phyloP scores from a whole-genome alignment of 164 flowering plant genomes.

The grape (Vitis vinifera) region ASM3070453v1 NC_081817.1:5624001-5624500 shows the following conservation, averaged over 20 bases:
- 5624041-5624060: background rate
- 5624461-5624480: slow-evolving; percentile 17
- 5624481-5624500: slow-evolving; percentile 19
- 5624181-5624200: background rate
- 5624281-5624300: background rate
- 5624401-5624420: slow-evolving; percentile 12
- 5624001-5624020: too few species aligned
- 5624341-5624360: background rate
- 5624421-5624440: slow-evolving; percentile 23
- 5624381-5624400: slow-evolving; percentile 20
- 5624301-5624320: background rate
- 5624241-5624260: background rate
- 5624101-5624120: slow-evolving; percentile 9
- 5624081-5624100: slow-evolving; percentile 1
- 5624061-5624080: slow-evolving; percentile 4
- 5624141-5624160: slow-evolving; percentile 33
- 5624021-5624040: too few species aligned
- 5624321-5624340: slow-evolving; percentile 11
- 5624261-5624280: background rate
- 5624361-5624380: too few species aligned
- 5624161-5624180: too few species aligned
- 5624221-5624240: slow-evolving; percentile 3
- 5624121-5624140: slow-evolving; percentile 35
- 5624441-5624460: slow-evolving; percentile 24
- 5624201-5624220: slow-evolving; percentile 17